Base-by-base conservation (phyloP, 2,329 filamentous ascomycete genomes). In the Dactylellina cionopaga region DNA sequence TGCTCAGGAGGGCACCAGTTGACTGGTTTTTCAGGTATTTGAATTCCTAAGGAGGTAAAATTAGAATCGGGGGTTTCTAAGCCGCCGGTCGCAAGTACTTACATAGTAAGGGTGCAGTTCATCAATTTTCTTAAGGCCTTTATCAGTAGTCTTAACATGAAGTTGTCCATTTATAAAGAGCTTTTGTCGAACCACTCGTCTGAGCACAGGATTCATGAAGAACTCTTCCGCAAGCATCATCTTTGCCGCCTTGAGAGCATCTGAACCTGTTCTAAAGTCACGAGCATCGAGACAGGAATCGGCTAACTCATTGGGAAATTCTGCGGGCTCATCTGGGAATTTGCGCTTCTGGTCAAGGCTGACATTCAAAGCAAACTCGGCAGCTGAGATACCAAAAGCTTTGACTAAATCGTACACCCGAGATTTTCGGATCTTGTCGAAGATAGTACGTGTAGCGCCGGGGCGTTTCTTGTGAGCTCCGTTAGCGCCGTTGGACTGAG, bases 11-110 rank as follows among this genome's bases (percentile, higher is more conserved):
- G 75, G 95, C 90, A 41, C 84, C 83, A 73, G 97, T 90, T 5
- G 91, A 91, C 80, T 97, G 93, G 77, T 95, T 92, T 75, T 92
- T 88, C 17, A 99, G 85, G 77, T 99, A 99, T 81, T 99, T 96
- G 83, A 99, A 92, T 80, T 98, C 95, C 76, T 77, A 55, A 9
- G n/a, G 25, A 10, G 7, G 3, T 25, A 29, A 29, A 24, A n/a
- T 71, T 39, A 64, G 49, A 17, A 51, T 51, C 5, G 2, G 13
- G 5, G 15, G 9, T 39, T 33, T 3, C 33, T 13, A 37, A 6
- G 24, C 5, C 5, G 9, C 2, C 15, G 5, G 43, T 15, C 11
- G 1, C 11, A 43, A 25, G 10, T 33, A 55, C 68, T 47, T 71
- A 77, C 76, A 79, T 98, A 98, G 80, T 96, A 98, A 0, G 92